Evolutionary conservation across 805 yeast genomes (phyloP), one percentile per base, ranked within the genome.

Genomic region (Ogataea zsoltii): DNA sequence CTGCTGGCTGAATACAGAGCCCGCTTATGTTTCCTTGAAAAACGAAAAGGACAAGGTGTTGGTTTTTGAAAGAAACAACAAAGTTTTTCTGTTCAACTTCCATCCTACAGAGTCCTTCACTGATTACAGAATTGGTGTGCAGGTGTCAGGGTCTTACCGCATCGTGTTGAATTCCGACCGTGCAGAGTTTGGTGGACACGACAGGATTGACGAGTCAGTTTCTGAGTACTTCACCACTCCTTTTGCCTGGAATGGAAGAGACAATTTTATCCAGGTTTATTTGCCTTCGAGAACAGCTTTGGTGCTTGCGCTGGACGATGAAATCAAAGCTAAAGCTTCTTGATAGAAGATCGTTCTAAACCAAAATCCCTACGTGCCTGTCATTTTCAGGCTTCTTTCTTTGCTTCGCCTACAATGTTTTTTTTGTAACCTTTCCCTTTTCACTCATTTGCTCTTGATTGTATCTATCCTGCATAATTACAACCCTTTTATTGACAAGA

Each of bases 91-190:
- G 25, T 90, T 91, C 75, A 92, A 94, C 67, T 88, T 94, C 75
- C 88, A 92, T 66, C 96, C 96, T 26, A 77, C 85, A 0, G 71
- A 88, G 45, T 86, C 96, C 2, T 92, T 73, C 66, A 72, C 88
- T 2, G 96, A 89, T 67, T 92, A 91, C 69, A 80, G 96, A 61
- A 74, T 92, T 38, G 98, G 99, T n/a, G 88, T 88, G 16, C 90
- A 92, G 21, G 69, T 58, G 11, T 74, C 92, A 0, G 99, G 98
- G 7, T 71, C 70, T 40, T 92, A 92, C 65, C 76, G 74, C 53
- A 74, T 91, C 41, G 82, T 88, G 23, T 70, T 94, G 57, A 85
- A 86, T 60, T 74, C 91, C 2, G 99, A 92, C 60, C 74, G 75
- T 42, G 66, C 62, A 13, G 74, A 77, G 53, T 88, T 75, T 67